Evolutionary conservation across 495 filamentous ascomycete species (phyloP).

Genomic region (Tuber indicum): DNA sequence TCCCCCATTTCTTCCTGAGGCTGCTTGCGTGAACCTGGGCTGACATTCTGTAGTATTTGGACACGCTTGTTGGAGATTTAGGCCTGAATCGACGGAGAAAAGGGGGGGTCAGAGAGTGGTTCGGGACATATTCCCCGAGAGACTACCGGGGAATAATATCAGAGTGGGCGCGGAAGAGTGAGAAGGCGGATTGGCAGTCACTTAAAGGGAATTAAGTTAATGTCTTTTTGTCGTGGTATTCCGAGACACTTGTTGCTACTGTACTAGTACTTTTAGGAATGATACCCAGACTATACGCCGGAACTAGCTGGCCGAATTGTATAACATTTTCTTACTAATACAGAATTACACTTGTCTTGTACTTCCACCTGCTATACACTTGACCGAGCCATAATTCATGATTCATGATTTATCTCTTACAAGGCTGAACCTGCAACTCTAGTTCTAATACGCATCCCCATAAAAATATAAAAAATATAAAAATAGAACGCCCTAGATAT

Average conservation of each 20-base stretch:
- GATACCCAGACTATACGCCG: not conserved
- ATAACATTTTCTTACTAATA: not conserved
- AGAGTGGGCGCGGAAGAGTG: conserved; percentile 34
- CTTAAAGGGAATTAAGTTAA: not conserved
- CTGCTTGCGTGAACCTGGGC: not conserved
- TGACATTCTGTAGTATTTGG: conserved; percentile 21
- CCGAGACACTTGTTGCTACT: not conserved
- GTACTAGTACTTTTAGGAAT: not conserved
- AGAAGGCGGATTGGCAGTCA: not conserved
- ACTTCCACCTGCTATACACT: not conserved
- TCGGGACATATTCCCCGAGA: conserved; percentile 42
- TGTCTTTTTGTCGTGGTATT: not conserved
- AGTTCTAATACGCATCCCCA: not conserved
- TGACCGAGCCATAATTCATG: not conserved
- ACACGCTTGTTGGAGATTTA: conserved; percentile 36
- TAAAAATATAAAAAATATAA: not conserved
- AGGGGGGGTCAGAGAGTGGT: conserved; percentile 42
- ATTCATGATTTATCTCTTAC: not conserved
- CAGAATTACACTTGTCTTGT: not conserved
- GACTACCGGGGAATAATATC: conserved; percentile 45
- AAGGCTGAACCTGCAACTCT: not conserved
- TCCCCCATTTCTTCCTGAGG: not conserved
- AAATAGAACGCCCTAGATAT: not conserved
- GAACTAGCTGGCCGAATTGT: not conserved
- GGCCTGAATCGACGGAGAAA: conserved; percentile 34